These are phyloP conservation scores for Penicillium sp. DNA, from an alignment of 2,329 filamentous ascomycete species.

Conservation along the genomic window DNA sequence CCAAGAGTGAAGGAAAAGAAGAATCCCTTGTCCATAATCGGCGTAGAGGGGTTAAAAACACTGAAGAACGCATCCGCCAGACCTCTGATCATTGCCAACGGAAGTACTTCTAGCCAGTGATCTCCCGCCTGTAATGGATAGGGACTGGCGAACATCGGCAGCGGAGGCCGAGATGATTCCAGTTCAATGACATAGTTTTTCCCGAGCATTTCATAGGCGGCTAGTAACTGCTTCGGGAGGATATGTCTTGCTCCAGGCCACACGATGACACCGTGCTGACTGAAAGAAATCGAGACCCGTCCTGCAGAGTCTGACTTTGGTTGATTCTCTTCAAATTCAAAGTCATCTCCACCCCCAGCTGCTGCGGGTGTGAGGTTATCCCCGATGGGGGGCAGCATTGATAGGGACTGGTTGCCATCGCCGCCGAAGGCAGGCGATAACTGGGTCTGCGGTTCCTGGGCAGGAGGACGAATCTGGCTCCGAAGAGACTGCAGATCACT, in stretches of 20 bases:
- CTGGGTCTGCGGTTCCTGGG: slow-evolving; percentile 19
- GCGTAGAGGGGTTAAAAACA: slow-evolving; percentile 56
- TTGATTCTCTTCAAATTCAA: slow-evolving; percentile 32
- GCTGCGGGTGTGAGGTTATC: slow-evolving; percentile 32
- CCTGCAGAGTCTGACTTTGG: slow-evolving; percentile 33
- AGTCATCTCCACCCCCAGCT: slow-evolving; percentile 28
- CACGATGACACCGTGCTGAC: slow-evolving; percentile 51
- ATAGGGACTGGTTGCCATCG: slow-evolving; percentile 8
- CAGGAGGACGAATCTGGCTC: slow-evolving; percentile 25
- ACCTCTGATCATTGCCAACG: slow-evolving; percentile 51
- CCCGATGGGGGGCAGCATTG: slow-evolving; percentile 16
- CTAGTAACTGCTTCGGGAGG: slow-evolving; percentile 45
- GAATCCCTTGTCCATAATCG: slow-evolving; percentile 53
- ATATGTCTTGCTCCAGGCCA: slow-evolving; percentile 51
- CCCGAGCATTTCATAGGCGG: slow-evolving; percentile 40
- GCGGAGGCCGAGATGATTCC: slow-evolving; percentile 48
- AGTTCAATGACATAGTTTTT: slow-evolving; percentile 53
- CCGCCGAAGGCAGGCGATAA: slow-evolving; percentile 17
- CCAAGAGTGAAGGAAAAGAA: slow-evolving; percentile 54
- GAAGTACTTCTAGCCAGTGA: slow-evolving; percentile 50
- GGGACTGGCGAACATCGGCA: slow-evolving; percentile 44
- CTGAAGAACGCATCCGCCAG: slow-evolving; percentile 56
- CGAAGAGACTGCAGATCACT: slow-evolving; percentile 36
- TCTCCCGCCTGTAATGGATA: slow-evolving; percentile 38
- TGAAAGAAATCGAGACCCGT: slow-evolving; percentile 49